Base-by-base conservation (phyloP, 257 asterid species). In the Paraleonurus japonicus region DNA sequence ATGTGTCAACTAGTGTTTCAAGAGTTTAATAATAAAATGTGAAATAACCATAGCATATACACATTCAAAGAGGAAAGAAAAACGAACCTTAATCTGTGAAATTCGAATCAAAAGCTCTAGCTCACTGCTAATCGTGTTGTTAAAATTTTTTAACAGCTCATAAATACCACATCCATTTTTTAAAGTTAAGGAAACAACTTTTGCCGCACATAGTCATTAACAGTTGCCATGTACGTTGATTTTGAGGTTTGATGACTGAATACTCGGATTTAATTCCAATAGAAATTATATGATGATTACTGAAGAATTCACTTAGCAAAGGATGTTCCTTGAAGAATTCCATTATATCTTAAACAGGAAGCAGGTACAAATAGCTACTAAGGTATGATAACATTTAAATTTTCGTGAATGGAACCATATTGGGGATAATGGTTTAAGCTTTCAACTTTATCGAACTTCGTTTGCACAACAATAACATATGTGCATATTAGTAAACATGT, bases 1-100 rank as follows among this genome's bases (percentile, higher is more conserved):
- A 65, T 16, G 68, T 15, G 72, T 74, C 67, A 61, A 39, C 16
- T 37, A 27, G 43, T 7, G 43, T 17, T 64, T 28, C 54, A 50
- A 39, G 59, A 24, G 15, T 39, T 19, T 51, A 24, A 27, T 26
- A n/a, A 45, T 26, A 20, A 12, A 10, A 22, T 26, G 37, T 62
- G 22, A 20, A 35, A 71, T 32, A 51, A 60, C 37, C 61, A 53
- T 4, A 26, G 50, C 9, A 20, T 27, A 30, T 39, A 61, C 33
- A 12, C 62, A 37, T 76, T 69, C 67, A 69, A 27, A 26, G 3
- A 33, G 65, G 26, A 4, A 16, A 24, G 4, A 33, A 7, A 37
- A 37, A 37, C 15, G 26, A 61, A 62, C 48, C 51, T 41, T 5
- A 45, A 27, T 24, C 45, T 23, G 17, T 35, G 19, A 39, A 57